Evolutionary conservation across 169 alveolate species (phyloP), one percentile per base, ranked within the genome.

Genomic region (Eimeria sp.): DNA sequence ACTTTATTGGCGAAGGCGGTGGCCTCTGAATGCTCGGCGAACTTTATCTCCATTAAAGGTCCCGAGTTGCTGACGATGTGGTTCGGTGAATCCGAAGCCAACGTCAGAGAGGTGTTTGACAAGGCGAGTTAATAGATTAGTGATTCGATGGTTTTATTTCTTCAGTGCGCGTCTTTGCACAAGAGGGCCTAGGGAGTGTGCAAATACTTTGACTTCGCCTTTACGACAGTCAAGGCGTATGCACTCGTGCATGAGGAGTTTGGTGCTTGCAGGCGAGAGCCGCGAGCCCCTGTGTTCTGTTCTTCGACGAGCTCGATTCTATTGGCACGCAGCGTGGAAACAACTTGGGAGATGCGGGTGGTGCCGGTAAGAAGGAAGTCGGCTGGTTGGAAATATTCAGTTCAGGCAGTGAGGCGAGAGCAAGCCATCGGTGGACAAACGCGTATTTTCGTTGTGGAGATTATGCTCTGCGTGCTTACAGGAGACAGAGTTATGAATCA

Each of bases 41-140:
- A 99, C 98, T 99, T 99, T 98, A 99, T 99, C 43, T 99, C 99
- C 40, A 99, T 99, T 91, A 99, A 99, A 96, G 99, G 99, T 23
- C 99, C 99, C 27, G 99, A 99, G 97, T 98, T 99, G 78, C 97
- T 99, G 93, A 99, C 99, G 33, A 99, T 99, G 99, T 97, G 97
- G 99, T 99, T 99, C 96, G 99, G 99, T 62, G 99, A 99, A 94
- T 98, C 99, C 43, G 99, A 99, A 98, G 99, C 99, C 16, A 99
- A 99, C 97, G 99, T 99, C 30, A 98, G 99, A 89, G 99, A 99
- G 97, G 99, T 99, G 40, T 99, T 99, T 96, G 99, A 99, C 98
- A 99, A 99, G 98, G 99, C 95, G 13, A 54, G 96, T 25, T 71
- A 27, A 52, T 30, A 30, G 46, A 68, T 68, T 68, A 68, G 77